Evolutionary conservation across 2,329 filamentous ascomycete species (phyloP).

Genomic region (Scleromitrula shiraiana): DNA sequence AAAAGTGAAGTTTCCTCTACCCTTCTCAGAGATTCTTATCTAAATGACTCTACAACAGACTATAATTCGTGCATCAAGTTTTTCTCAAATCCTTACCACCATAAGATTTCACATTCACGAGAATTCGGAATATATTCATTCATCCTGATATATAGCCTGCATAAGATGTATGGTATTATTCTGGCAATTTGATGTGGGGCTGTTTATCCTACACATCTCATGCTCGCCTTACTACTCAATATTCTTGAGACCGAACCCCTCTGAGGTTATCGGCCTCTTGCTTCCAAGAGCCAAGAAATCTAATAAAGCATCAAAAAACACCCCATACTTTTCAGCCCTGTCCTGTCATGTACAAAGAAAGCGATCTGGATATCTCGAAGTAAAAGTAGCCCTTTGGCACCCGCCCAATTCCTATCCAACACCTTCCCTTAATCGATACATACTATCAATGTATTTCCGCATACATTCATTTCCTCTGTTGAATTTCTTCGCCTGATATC

Average conservation of each 20-base stretch:
- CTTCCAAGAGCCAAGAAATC: conserved; percentile 26
- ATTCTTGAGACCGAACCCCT: conserved; percentile 8
- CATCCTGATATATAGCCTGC: conserved; percentile 2
- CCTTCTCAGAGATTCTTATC: too few species aligned
- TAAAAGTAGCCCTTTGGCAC: conserved; percentile 12
- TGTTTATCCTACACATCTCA: conserved; percentile 28
- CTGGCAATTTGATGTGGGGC: conserved; percentile 13
- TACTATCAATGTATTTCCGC: conserved; percentile 17
- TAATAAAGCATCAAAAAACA: conserved; percentile 23
- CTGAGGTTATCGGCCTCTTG: conserved; percentile 18
- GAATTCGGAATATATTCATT: not conserved
- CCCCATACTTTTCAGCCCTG: conserved; percentile 24
- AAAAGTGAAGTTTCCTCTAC: too few species aligned
- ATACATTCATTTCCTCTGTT: conserved; percentile 1
- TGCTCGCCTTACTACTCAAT: conserved; percentile 16
- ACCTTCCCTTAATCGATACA: conserved; percentile 28
- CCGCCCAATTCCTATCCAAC: conserved; percentile 17
- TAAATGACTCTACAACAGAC: too few species aligned
- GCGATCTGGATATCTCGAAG: conserved; percentile 10
- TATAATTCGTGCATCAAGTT: too few species aligned
- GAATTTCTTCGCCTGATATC: not conserved
- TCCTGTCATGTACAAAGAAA: conserved; percentile 25
- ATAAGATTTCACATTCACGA: not conserved
- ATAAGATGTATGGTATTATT: conserved; percentile 11
- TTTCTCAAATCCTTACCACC: not conserved